Evolutionary conservation across 345 rosid genomes (phyloP).

Genomic region (Dimocarpus longan): DNA sequence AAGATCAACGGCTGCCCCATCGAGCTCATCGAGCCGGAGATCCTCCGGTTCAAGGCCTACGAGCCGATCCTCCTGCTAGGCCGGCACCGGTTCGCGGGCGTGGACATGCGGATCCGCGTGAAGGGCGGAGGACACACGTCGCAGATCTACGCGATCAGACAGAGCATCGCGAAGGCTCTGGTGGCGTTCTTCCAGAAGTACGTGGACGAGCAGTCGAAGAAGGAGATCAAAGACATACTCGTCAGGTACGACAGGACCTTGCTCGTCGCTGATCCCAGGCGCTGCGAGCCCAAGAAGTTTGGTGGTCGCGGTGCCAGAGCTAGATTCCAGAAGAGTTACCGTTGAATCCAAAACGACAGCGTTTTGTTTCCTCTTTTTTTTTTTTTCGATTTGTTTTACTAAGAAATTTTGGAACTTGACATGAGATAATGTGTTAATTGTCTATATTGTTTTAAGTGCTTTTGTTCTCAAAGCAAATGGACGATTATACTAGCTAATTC

Average conservation of each 20-base stretch:
- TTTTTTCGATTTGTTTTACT: neutral
- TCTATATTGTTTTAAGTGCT: neutral
- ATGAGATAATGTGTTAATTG: neutral
- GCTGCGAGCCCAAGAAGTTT: slow-evolving; percentile 97
- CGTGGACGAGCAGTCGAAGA: slow-evolving; percentile 86
- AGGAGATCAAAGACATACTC: slow-evolving; percentile 85
- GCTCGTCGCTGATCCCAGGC: slow-evolving; percentile 88
- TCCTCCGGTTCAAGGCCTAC: slow-evolving; percentile 73
- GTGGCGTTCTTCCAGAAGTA: slow-evolving; percentile 87
- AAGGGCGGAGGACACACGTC: slow-evolving; percentile 75
- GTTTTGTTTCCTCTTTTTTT: neutral
- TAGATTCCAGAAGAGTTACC: slow-evolving; percentile 95
- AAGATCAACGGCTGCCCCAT: slow-evolving; percentile 85
- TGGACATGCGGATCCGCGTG: slow-evolving; percentile 73
- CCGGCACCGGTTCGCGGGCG: slow-evolving; percentile 69
- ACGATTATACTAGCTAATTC: too few relatives aligned
- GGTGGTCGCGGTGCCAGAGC: slow-evolving; percentile 96
- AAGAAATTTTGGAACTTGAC: neutral
- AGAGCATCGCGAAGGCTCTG: slow-evolving; percentile 87
- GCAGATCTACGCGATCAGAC: slow-evolving; percentile 90
- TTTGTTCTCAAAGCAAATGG: too few relatives aligned
- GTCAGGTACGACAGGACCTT: slow-evolving; percentile 84
- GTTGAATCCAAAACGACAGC: slow-evolving; percentile 40
- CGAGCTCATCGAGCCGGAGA: slow-evolving; percentile 77
- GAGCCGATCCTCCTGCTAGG: slow-evolving; percentile 87